Evolutionary conservation across 192 early-diverging fungal species (phyloP).

Genomic region (Umbelopsis isabellina): DNA sequence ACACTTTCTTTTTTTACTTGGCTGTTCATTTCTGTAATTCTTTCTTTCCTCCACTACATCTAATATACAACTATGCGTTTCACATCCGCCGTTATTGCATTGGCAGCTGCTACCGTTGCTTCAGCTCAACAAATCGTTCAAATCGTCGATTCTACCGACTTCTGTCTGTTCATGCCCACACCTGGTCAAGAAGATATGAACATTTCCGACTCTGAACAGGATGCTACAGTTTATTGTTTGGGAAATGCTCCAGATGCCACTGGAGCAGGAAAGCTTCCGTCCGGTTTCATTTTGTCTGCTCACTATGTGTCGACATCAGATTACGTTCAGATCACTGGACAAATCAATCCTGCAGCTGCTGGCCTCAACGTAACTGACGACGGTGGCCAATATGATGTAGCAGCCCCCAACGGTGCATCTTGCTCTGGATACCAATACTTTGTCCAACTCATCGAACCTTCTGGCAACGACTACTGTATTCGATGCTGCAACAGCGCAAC

Average conservation of each 20-base stretch:
- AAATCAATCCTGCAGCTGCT: constrained; percentile 46
- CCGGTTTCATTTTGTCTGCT: constrained; percentile 47
- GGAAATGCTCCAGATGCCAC: constrained; percentile 37
- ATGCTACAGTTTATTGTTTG: constrained; percentile 50
- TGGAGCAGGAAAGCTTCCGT: constrained; percentile 38
- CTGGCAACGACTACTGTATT: constrained; percentile 44
- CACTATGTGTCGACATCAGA: constrained; percentile 35
- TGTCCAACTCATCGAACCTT: constrained; percentile 51
- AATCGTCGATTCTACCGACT: constrained; percentile 36
- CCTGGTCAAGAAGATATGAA: constrained; percentile 29
- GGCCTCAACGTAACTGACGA: constrained; percentile 42
- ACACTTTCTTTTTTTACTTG: neutral
- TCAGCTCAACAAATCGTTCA: constrained; percentile 31
- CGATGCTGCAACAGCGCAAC: constrained; percentile 47
- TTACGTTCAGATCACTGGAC: constrained; percentile 58
- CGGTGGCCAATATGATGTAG: constrained; percentile 57
- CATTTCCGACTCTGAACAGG: constrained; percentile 45
- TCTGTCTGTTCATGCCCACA: constrained; percentile 49
- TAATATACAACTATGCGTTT: constrained; percentile 7
- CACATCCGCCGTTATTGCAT: neutral
- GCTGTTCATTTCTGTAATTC: neutral
- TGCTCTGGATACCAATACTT: constrained; percentile 47
- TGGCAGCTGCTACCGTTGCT: neutral
- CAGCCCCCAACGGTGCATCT: constrained; percentile 45
- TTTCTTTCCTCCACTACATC: neutral